Evolutionary conservation across 208 protist species (phyloP), one percentile per base, ranked within the genome.

Genomic region (Trypanosoma caninum): DNA sequence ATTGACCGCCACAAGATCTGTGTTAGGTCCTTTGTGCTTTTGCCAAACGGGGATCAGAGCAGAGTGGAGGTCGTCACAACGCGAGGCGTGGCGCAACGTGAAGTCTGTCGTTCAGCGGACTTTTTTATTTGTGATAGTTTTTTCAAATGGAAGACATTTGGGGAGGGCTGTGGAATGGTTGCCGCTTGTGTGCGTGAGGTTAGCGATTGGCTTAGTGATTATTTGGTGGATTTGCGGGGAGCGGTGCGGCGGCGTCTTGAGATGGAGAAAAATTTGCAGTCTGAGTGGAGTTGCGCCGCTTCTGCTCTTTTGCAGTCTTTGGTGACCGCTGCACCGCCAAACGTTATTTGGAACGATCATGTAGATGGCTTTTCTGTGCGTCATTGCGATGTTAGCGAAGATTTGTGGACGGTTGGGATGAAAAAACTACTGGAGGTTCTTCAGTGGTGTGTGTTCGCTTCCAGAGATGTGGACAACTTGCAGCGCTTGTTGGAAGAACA

Each of bases 361-460:
- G 65, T 94, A 1, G 76, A 84, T 30, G 82, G 89, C 10, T 84
- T 84, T 31, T 78, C 77, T 2, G 62, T 95, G 0, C 72, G 74
- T 0, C 76, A 89, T 55, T 83, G 85, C 34, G 66, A 52, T 28
- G 76, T 82, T 27, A 59, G 76, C 9, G 85, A 91, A 1, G 68
- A 67, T 6, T 52, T 84, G 35, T 95, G 89, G 89, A 85, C 85
- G 9, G 33, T 91, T 6, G 84, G 67, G 13, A 91, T 92, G 85
- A 83, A 84, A 63, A 86, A 90, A 64, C 53, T 95, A 28, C 58
- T 92, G 51, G 68, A 68, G 10, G 78, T 88, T 23, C 76, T 93
- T 42, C 74, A 76, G 70, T 95, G 89, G 86, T 92, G 85, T 53
- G 69, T 83, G 52, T 27, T 62, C 25, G 89, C 74, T 18, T 87